Evolutionary conservation across 768 basidiomycete species (phyloP).

Genomic region (Suillus clintonianus): DNA sequence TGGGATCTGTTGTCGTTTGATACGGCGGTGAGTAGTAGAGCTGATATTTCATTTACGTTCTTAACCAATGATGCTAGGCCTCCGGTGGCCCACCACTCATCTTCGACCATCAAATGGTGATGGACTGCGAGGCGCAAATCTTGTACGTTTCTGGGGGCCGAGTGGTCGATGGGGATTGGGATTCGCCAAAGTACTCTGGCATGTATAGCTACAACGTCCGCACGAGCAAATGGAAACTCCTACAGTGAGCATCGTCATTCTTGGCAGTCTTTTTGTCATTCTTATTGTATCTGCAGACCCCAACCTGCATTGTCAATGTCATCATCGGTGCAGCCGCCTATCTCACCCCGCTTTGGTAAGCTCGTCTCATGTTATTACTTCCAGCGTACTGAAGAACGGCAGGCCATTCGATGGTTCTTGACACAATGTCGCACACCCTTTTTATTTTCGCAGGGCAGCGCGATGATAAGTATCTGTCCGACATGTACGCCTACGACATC

Average conservation of each 20-base stretch:
- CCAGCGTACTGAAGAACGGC: background rate
- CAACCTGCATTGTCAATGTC: conserved; percentile 13
- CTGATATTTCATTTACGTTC: no score
- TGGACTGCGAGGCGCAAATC: conserved; percentile 70
- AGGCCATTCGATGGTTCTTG: conserved; percentile 86
- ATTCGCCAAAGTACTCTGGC: conserved; percentile 63
- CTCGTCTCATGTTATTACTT: background rate
- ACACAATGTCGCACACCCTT: conserved; percentile 55
- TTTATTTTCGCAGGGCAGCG: conserved; percentile 78
- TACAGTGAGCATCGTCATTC: conserved; percentile 56
- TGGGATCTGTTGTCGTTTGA: conserved; percentile 75
- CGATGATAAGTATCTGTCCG: conserved; percentile 65
- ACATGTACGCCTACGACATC: conserved; percentile 77
- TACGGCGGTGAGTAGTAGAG: conserved; percentile 51
- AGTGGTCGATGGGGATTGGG: conserved; percentile 66
- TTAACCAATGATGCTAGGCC: conserved; percentile 38
- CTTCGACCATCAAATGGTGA: conserved; percentile 81
- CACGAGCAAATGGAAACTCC: conserved; percentile 63
- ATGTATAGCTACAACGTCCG: conserved; percentile 73
- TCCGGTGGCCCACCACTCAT: conserved; percentile 72
- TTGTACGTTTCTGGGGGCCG: conserved; percentile 79
- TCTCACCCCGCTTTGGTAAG: conserved; percentile 65
- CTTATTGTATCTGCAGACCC: conserved; percentile 15
- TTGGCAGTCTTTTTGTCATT: background rate
- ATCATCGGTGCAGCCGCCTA: conserved; percentile 37